Evolutionary conservation across 495 filamentous ascomycete species (phyloP), one percentile per base, ranked within the genome.

Genomic region (Daldinia loculata): DNA sequence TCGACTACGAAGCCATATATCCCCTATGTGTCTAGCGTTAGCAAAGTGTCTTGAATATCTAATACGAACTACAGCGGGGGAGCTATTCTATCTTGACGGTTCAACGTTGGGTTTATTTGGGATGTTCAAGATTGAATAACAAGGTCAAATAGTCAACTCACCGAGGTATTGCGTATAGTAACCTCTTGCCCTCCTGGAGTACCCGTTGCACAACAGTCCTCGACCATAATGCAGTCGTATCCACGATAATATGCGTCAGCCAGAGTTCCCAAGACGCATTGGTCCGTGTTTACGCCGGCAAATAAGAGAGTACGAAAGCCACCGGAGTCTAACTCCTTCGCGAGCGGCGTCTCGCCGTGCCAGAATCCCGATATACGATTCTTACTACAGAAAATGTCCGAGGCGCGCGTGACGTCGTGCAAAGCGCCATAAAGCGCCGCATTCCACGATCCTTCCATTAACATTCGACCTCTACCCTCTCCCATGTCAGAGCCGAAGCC

Each of bases 231-330:
- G 72, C 85, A 88, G 69, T 88, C 86, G 75, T 83, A 88, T 2
- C 84, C 86, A 38, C 78, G 81, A 67, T 77, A 84, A 63, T 85
- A 85, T 36, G 82, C 83, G 78, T 89, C 86, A 43, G 78, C 79
- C 30, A 87, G 75, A 27, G 83, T 88, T 2, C 85, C 84, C 26
- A 82, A 78, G 6, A 89, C 87, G 69, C 87, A 89, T 67, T 88
- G 87, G 75, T 89, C 87, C 3, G 85, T 88, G 70, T 89, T 89
- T 9, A 88, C 86, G 1, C 87, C 87, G 0, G 83, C 74, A 66
- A 88, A 88, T 2, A 89, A 68, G 26, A 89, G 71, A 4, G 85
- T 87, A 9, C 66, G 78, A 61, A 83, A 85, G 0, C 80, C 83
- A 50, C 74, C 56, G 1, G 41, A 67, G 17, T 61, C 65, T 17